Evolutionary conservation across 345 rosid species (phyloP), one percentile per base, ranked within the genome.

Genomic region (Camelina neglecta): DNA sequence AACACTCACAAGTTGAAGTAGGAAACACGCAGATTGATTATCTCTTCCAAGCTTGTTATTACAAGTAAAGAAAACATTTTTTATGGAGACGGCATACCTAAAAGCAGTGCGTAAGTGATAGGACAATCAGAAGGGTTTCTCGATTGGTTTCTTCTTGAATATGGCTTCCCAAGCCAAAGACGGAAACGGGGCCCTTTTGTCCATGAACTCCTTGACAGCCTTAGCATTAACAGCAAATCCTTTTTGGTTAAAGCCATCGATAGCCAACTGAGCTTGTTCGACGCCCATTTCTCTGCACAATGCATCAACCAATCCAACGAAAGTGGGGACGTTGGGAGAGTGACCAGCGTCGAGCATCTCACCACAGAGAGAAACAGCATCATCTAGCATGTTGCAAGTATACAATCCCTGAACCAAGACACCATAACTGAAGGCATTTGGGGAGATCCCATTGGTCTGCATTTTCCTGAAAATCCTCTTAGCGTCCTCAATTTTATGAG

Each of bases 261-360:
- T 82, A 44, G 82, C 83, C 18, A 7, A 62, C 77, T 54, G 77
- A 11, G 91, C 90, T 77, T 84, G 89, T 73, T 85, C 88, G 23
- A 92, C 81, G 13, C 91, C 88, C 81, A 82, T 86, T 65, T 78
- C 86, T 65, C 79, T 85, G 61, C 97, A 92, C 36, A 89, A 76
- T 3, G 81, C 88, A 74, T 90, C 90, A 75, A 95, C 92, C 84
- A 95, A 80, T 13, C 93, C 97, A 44, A 95, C 96, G 75, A 95
- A 95, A 41, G 96, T 92, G 45, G 82, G 55, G 38, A 88, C 79
- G 44, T 89, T 92, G 2, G 93, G 99, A 76, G 93, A 89, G 83
- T 92, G 93, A 45, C 96, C 97, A 1, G 87, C 83, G n/a, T 95
- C 91, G 51, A 95, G 77, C 97, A 92, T 95, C 81, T 92, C 92